Evolutionary conservation across 2,329 filamentous ascomycete species (phyloP).

Genomic region (Fusarium sp.): DNA sequence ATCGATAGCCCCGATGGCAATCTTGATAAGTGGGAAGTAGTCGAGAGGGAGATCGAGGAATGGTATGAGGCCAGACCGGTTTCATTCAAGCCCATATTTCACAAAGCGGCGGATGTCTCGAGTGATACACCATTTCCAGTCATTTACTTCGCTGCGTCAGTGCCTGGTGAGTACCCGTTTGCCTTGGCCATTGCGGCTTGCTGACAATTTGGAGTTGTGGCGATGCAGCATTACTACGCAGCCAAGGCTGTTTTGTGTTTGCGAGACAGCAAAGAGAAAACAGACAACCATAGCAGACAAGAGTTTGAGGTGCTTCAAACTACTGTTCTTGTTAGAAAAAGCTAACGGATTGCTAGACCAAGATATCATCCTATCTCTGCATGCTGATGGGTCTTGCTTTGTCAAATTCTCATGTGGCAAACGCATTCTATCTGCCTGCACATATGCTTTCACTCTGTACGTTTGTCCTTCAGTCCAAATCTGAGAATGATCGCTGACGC

Average conservation of each 20-base stretch:
- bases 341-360: background rate
- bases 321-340: rapidly evolving
- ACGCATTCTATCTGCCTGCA: constrained; percentile 10
- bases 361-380: background rate
- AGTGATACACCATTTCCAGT: background rate
- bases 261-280: rapidly evolving
- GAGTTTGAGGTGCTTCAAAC: background rate
- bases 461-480: rapidly evolving
- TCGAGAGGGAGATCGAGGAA: background rate
- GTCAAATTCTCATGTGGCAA: background rate
- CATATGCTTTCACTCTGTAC: constrained; percentile 10
- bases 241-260: background rate
- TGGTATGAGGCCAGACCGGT: background rate
- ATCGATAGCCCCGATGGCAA: rapidly evolving
- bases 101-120: rapidly evolving
- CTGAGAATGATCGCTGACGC: rapidly evolving
- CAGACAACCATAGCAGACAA: background rate
- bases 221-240: constrained; percentile 14
- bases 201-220: background rate
- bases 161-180: background rate
- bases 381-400: background rate
- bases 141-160: background rate
- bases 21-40: background rate
- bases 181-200: rapidly evolving
- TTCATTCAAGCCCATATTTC: constrained; percentile 1